Evolutionary conservation across 208 protist genomes (phyloP).

Genomic region (Endotrypanum monterogeii): DNA sequence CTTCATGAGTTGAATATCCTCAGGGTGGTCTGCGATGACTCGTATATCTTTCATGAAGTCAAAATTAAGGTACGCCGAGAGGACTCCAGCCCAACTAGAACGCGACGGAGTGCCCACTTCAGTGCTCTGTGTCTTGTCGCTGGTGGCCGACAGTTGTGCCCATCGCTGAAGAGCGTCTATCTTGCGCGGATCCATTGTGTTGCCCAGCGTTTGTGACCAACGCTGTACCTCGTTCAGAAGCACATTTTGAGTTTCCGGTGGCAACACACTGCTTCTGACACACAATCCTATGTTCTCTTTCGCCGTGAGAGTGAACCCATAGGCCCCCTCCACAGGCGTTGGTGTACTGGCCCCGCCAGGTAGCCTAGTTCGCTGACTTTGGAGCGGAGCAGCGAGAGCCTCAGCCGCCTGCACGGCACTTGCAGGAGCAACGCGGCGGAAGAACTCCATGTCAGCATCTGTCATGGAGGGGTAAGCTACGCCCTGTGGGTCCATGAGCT

Average conservation of each 20-base stretch:
- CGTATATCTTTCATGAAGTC: constrained; percentile 43
- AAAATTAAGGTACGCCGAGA: constrained; percentile 15
- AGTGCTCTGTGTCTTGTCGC: neutral
- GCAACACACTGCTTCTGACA: constrained; percentile 41
- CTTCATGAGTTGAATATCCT: constrained; percentile 83
- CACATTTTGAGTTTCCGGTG: constrained; percentile 40
- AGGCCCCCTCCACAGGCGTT: constrained; percentile 1
- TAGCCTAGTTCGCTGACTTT: neutral
- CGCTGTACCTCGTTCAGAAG: constrained; percentile 62
- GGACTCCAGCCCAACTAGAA: neutral
- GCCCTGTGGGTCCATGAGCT: constrained; percentile 75
- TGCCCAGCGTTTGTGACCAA: constrained; percentile 56
- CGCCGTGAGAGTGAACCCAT: constrained; percentile 30
- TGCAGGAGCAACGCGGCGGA: constrained; percentile 52
- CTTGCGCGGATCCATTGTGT: constrained; percentile 60
- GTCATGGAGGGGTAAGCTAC: constrained; percentile 59
- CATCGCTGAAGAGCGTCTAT: constrained; percentile 25
- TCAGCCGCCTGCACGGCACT: constrained; percentile 17
- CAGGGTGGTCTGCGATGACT: constrained; percentile 82
- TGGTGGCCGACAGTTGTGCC: constrained; percentile 6
- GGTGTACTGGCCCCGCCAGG: too few species aligned
- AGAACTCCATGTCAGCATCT: constrained; percentile 69
- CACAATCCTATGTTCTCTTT: constrained; percentile 72
- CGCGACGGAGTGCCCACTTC: neutral
- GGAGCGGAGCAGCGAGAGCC: neutral